These are phyloP conservation scores for Epichloe coenophiala DNA, from an alignment of 2,329 filamentous ascomycete species.

Conservation along the genomic window DNA sequence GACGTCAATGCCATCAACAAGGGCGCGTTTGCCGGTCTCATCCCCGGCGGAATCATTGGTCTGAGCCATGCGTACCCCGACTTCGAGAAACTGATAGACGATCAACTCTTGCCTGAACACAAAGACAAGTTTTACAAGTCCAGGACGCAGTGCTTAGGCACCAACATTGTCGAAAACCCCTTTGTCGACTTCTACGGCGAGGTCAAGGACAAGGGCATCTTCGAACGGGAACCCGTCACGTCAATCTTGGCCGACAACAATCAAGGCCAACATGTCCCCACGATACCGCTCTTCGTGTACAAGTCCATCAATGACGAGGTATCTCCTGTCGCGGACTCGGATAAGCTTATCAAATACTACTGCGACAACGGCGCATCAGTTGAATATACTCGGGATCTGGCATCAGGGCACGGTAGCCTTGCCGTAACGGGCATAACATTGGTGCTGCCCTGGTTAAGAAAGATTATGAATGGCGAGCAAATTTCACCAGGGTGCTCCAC, in stretches of 20 bases:
- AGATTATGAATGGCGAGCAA: neutral
- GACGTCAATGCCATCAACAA: slow-evolving; percentile 8
- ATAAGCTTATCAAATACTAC: neutral
- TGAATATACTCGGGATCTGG: neutral
- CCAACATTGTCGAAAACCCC: neutral
- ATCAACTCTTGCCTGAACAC: slow-evolving; percentile 8
- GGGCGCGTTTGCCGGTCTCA: slow-evolving; percentile 8
- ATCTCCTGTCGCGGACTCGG: neutral
- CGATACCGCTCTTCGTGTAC: neutral
- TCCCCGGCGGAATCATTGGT: slow-evolving; percentile 11
- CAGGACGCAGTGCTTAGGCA: neutral
- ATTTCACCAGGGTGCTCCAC: neutral
- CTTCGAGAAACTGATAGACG: slow-evolving; percentile 4
- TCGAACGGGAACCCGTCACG: neutral
- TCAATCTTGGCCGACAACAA: neutral
- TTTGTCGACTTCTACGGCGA: neutral
- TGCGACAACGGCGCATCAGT: slow-evolving; percentile 1
- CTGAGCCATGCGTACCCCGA: slow-evolving; percentile 10
- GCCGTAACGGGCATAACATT: neutral
- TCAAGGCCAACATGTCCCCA: neutral
- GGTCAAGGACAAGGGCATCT: neutral
- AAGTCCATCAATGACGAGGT: slow-evolving; percentile 2
- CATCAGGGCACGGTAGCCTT: neutral
- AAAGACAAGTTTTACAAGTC: neutral
- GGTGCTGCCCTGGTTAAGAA: neutral